Evolutionary conservation across 805 yeast species (phyloP).

Genomic region (Candida methanosorbosa): DNA sequence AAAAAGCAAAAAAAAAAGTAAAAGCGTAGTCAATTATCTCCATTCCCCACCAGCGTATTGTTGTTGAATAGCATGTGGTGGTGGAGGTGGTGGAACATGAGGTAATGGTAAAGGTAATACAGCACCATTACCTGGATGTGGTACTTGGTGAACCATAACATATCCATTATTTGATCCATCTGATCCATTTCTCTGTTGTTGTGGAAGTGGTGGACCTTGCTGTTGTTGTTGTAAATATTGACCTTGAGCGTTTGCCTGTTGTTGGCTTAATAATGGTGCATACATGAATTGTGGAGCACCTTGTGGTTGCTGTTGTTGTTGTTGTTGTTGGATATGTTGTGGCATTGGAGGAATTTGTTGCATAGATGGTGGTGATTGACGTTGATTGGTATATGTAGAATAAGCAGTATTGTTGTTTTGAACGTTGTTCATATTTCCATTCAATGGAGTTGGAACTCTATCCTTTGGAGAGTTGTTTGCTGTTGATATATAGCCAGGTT

Average conservation of each 20-base stretch:
- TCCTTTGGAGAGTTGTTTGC: no score
- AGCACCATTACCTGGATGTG: neutral
- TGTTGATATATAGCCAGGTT: no score
- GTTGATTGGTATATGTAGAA: no score
- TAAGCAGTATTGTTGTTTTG: neutral
- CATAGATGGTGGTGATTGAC: neutral
- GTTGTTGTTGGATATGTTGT: slow-evolving; percentile 1
- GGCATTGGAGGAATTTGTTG: neutral
- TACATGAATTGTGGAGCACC: neutral
- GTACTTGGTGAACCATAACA: neutral
- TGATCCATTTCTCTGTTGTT: neutral
- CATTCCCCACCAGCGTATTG: slow-evolving; percentile 6
- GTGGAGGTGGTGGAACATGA: neutral
- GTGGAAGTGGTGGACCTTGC: neutral
- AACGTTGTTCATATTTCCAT: no score
- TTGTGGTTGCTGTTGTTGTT: neutral
- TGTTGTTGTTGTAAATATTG: neutral
- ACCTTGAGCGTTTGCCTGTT: neutral
- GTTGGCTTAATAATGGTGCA: neutral
- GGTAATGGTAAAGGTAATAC: neutral
- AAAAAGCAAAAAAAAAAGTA: no score
- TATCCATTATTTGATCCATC: neutral
- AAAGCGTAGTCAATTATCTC: no score
- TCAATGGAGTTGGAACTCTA: no score
- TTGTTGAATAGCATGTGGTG: slow-evolving; percentile 1